Conservation (phyloP, 225 moss, liverwort and hornwort species). For the Pseudisothecium myosuroides region DNA sequence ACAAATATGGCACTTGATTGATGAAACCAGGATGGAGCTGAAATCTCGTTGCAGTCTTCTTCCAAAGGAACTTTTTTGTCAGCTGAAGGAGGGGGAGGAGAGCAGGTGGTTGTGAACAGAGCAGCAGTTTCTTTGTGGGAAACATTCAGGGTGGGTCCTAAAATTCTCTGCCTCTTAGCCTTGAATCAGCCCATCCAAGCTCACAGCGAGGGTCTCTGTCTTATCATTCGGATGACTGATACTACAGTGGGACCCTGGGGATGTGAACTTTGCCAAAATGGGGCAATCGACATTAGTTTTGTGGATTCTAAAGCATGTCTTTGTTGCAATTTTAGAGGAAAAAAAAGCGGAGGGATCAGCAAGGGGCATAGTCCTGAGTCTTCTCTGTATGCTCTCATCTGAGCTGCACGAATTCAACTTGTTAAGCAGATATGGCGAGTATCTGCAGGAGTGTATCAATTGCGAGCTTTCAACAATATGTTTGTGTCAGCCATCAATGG, state of each 20-base stretch:
- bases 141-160: constrained; percentile 17
- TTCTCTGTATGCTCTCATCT: constrained; percentile 6
- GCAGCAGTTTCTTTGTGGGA: constrained; percentile 16
- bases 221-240: background rate
- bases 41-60: constrained; percentile 24
- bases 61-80: constrained; percentile 22
- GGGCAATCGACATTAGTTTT: background rate
- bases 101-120: constrained; percentile 23
- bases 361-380: background rate
- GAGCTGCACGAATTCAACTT: constrained; percentile 23
- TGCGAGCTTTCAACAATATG: constrained; percentile 35
- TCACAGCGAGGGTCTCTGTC: background rate
- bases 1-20: background rate
- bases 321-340: constrained; percentile 10
- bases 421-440: constrained; percentile 51
- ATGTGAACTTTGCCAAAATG: background rate
- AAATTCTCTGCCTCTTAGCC: background rate
- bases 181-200: background rate
- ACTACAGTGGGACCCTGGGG: background rate
- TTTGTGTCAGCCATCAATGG: constrained; percentile 26
- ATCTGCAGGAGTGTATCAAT: constrained; percentile 37
- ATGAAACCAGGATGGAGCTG: constrained; percentile 30
- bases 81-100: constrained; percentile 45
- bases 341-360: constrained; percentile 3
- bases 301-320: constrained; percentile 10